phyloP scores from a whole-genome alignment of 2,329 filamentous ascomycete species.

The Cyclaneusma minus region DNA sequence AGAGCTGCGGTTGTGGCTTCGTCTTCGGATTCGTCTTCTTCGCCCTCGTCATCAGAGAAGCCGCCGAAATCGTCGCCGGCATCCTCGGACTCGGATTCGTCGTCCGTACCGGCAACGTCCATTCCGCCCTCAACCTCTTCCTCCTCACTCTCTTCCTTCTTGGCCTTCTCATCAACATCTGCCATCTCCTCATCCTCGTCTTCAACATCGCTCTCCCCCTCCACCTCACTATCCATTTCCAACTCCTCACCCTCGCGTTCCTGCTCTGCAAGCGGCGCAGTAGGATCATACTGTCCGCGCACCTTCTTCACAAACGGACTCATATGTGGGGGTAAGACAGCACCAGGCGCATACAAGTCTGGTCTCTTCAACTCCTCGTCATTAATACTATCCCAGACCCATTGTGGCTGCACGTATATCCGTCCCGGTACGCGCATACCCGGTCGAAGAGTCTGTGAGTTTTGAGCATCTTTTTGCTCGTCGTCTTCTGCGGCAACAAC shows the following conservation, averaged over 20 bases:
- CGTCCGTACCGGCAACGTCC: constrained; percentile 18
- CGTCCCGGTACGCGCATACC: constrained; percentile 77
- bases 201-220: constrained; percentile 21
- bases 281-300: constrained; percentile 84
- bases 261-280: constrained; percentile 69
- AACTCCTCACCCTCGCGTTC: constrained; percentile 77
- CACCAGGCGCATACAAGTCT: constrained; percentile 79
- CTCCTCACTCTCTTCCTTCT: too few relatives aligned
- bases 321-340: constrained; percentile 80
- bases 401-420: constrained; percentile 90
- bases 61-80: constrained; percentile 14
- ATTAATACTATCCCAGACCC: constrained; percentile 97
- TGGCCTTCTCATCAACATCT: constrained; percentile 15
- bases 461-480: constrained; percentile 44
- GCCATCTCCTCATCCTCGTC: constrained; percentile 25
- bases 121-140: too few relatives aligned
- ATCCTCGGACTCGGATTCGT: constrained; percentile 19
- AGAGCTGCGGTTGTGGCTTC: constrained; percentile 45
- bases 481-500: constrained; percentile 35
- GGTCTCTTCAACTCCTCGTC: constrained; percentile 76
- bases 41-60: constrained; percentile 22
- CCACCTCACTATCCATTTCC: constrained; percentile 41
- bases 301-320: constrained; percentile 88
- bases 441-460: constrained; percentile 35
- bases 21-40: constrained; percentile 35